Evolutionary conservation across 1,139 yeast species (phyloP).

Genomic region (Pichiaceae sp.): DNA sequence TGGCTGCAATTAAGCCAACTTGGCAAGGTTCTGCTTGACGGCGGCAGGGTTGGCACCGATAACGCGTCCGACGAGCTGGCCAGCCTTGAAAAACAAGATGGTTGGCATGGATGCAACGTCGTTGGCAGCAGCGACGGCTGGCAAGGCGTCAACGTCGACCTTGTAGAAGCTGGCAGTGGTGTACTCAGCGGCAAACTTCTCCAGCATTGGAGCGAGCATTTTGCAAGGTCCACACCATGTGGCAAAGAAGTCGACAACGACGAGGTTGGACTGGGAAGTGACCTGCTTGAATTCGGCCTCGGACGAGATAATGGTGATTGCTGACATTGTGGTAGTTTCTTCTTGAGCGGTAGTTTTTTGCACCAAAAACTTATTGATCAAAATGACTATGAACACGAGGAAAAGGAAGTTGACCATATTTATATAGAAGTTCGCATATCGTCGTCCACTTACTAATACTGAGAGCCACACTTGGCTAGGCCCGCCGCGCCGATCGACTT

Average conservation of each 20-base stretch:
- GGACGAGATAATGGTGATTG: conserved; percentile 37
- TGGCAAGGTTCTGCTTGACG: conserved; percentile 59
- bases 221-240: conserved; percentile 98
- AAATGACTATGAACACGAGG: conserved; percentile 17
- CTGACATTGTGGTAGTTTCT: conserved; percentile 1
- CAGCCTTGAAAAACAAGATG: conserved; percentile 67
- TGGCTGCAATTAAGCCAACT: conserved; percentile 12
- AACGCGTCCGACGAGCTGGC: conserved; percentile 62
- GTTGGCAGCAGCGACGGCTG: conserved; percentile 65
- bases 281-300: conserved; percentile 57
- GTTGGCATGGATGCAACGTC: conserved; percentile 89
- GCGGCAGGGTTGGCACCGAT: conserved; percentile 86
- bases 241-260: conserved; percentile 89
- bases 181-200: conserved; percentile 56
- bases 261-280: conserved; percentile 47
- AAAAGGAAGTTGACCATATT: conserved; percentile 18
- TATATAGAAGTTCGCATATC: no score
- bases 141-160: conserved; percentile 76
- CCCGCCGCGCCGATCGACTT: no score
- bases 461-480: no score
- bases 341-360: conserved; percentile 5
- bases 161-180: conserved; percentile 64
- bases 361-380: conserved; percentile 17
- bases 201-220: conserved; percentile 86
- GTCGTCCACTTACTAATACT: no score